Base-by-base conservation (phyloP, 2,329 filamentous ascomycete genomes). In the Cladosporium phlei region DNA sequence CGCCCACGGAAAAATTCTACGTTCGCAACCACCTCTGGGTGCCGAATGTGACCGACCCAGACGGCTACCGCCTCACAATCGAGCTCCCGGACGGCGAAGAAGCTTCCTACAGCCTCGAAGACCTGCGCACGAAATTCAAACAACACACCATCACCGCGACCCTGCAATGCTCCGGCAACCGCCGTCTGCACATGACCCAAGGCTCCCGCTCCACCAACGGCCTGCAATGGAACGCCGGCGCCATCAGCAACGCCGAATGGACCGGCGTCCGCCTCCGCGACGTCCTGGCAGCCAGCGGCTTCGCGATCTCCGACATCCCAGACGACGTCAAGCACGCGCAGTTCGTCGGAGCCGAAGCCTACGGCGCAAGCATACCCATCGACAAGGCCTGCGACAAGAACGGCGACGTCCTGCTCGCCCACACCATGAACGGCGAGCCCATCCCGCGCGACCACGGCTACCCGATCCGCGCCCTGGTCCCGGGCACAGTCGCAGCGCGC, bases 371-470 rank as follows among this genome's bases (percentile, higher is more conserved):
- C 28, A 82, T 84, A 35, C 79, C 80, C 1, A 69, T 83, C 38
- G 66, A 71, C 25, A 75, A 79, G 17, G 77, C 77, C 0, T 61
- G 82, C 14, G 79, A 83, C 39, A 76, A 77, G 0, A 71, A 72
- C 27, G 78, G 76, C 44, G 83, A 86, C 52, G 83, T 85, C 5
- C 66, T 86, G 21, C 68, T 85, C 4, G 59, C 51, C 8, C 60
- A 53, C 51, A 71, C 72, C 38, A 86, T 86, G 83, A 86, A 86
- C 52, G 81, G 78, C 39, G 60, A 75, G 48, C 70, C 78, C 0
- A 67, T 86, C 1, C 80, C 81, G 0, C 73, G 72, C 2, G 82
- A 85, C 49, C 83, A 86, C 55, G 83, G 83, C 0, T 85, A 74
- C 54, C 83, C 83, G 0, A 47, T 60, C 35, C 49, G 55, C 9